Base-by-base conservation (phyloP, 2,329 filamentous ascomycete genomes). In the Aspergillus sp. region DNA sequence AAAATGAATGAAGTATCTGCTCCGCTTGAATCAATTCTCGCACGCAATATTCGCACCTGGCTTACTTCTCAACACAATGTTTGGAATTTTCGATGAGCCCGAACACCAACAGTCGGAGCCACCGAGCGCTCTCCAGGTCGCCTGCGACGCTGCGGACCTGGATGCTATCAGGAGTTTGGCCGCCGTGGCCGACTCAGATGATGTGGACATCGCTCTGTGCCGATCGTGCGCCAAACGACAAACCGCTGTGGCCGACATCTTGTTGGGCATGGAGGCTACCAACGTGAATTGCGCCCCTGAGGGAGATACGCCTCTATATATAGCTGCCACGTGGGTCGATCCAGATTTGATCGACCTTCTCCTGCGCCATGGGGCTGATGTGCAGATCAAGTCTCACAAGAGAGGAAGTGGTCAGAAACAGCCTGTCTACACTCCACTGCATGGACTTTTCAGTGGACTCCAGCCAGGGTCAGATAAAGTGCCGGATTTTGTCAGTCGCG, bases 311-410 rank as follows among this genome's bases (percentile, higher is more conserved):
- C 31, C 50, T 19, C 31, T 59, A 14, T 58, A 56, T 14, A 7
- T 40, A 9, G 55, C 57, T 6, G 47, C 52, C 3, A 4, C 25
- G 13, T 11, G 32, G 10, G 38, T 41, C 17, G 17, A 58, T 0
- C 38, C 53, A 7, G 51, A 43, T 2, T 43, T 52, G 6, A 49
- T 58, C 2, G 38, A 25, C 7, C 19, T 54, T 6, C 47, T 60
- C 11, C 57, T 60, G 9, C 42, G 49, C 16, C 48, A 46, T 14
- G 49, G 54, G 1, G 60, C 60, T 4, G 46, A 46, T 16, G n/a
- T 41, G 9, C 13, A 31, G 6, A 40, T 47, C 6, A 53, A 47
- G 9, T 16, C 49, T 11, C 6, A 5, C 13, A 36, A 36, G 10
- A 13, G 32, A 11, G 7, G 11, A 3, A 19, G 21, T 25, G 45